Base-by-base conservation (phyloP, 805 yeast genomes). In the Scheffersomyces stipitis region DNA sequence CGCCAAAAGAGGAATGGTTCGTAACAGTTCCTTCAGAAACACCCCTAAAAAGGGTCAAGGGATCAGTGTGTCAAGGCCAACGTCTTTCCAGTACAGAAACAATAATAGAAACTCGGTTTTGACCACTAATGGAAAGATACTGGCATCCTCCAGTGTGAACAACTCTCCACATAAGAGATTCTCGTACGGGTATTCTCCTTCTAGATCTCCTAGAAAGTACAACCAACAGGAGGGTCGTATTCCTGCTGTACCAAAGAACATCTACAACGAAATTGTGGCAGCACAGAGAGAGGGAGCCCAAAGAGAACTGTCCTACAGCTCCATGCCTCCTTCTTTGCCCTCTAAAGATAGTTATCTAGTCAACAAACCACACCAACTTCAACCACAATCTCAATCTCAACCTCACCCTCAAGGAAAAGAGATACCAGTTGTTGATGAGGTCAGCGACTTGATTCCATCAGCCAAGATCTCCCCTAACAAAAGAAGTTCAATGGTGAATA, bases 311-410 rank as follows among this genome's bases (percentile, higher is more conserved):
- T 52, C 57, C 1, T 35, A 46, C 23, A 44, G 41, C 20, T 52
- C 62, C 8, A 52, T 66, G 51, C 70, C 73, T 5, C 72, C 73
- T 12, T 51, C 71, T 2, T 53, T 66, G 36, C 73, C 73, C 4
- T 62, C 71, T n/a, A 66, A 68, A 32, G 73, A 66, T 35, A 39
- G 44, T 16, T 30, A 42, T 28, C 34, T 46, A 32, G 36, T 7
- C 15, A 33, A 46, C 28, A 38, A 44, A 22, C 3, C 7, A 7
- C 24, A 20, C 9, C 24, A 20, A 10, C 7, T 20, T 12, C 28
- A 31, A 31, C 18, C 20, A 17, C 17, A 17, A 7, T 12, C 5
- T 8, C 8, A 18, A 5, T 18, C 15, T 17, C 23, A 17, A 17
- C 26, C 34, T 31, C 14, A 16, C n/a, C 26, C 15, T 7, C 9